Base-by-base conservation (phyloP, 306 rosid species). In the Vigna hirtella region DNA sequence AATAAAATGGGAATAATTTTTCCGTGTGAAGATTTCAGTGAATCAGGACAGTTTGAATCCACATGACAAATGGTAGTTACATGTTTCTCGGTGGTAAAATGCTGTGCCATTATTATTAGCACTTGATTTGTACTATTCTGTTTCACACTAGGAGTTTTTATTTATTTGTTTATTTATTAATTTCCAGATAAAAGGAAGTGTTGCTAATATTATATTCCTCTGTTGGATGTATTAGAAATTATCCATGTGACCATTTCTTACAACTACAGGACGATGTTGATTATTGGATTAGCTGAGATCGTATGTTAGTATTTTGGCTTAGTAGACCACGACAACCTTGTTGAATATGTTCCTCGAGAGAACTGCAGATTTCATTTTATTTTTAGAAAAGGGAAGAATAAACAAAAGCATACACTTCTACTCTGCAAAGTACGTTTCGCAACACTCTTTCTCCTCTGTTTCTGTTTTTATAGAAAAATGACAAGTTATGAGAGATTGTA, bases 381-480 rank as follows among this genome's bases (percentile, higher is more conserved):
- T 1, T 49, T 15, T 15, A 16, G 2, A 5, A 14, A 7, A 77
- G 20, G 70, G 30, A 61, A 56, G 17, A 36, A 57, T 55, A 38
- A 49, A 40, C 48, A 66, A 64, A n/a, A 47, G 14, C 61, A 53
- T 6, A 34, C 70, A 56, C 51, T 43, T 74, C 38, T 52, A 20
- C 53, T 45, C 52, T 42, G 2, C 34, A 7, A 2, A 20, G 66
- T 20, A 43, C 45, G 4, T 38, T 9, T 51, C 52, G 1, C 22
- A 8, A 48, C 32, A 17, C 73, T 36, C 18, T 61, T 28, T 28
- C 50, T n/a, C 34, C 3, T 14, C 14, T 8, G 11, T 49, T 78
- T 34, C 11, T 51, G 4, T 74, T 9, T 30, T 47, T 50, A 36
- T 64, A 57, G 53, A 16, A 59, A 66, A 57, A 58, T 74, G 62